A percentile compares a stretch with the other conserved stretches of the same genome.
phyloP scores from a whole-genome alignment of 805 yeast genomes.

The Wickerhamiella siamensis region DNA sequence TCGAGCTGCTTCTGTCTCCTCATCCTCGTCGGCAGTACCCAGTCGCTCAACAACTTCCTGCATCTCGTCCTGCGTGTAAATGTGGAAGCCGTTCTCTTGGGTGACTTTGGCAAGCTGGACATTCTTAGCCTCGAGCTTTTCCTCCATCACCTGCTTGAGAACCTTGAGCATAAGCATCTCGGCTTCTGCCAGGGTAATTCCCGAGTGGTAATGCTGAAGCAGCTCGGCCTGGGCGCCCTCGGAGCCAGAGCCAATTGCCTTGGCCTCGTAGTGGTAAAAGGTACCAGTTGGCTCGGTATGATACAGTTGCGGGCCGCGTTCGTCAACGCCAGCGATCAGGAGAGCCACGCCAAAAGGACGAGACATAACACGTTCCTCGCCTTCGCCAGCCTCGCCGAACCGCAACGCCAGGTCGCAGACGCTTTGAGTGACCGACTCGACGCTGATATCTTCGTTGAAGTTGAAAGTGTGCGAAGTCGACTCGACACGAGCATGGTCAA shows the following conservation, averaged over 20 bases:
- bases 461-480: slow-evolving; percentile 72
- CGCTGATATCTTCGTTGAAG: slow-evolving; percentile 83
- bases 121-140: slow-evolving; percentile 84
- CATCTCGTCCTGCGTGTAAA: slow-evolving; percentile 71
- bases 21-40: slow-evolving; percentile 37
- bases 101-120: slow-evolving; percentile 94
- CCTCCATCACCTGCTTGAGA: slow-evolving; percentile 97
- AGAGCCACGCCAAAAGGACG: slow-evolving; percentile 98
- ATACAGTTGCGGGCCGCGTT: slow-evolving; percentile 85
- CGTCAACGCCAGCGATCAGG: slow-evolving; percentile 89
- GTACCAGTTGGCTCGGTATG: slow-evolving; percentile 99
- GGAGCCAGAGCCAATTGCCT: slow-evolving; percentile 96
- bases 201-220: slow-evolving; percentile 84
- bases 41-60: slow-evolving; percentile 64
- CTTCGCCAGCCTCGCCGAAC: slow-evolving; percentile 85
- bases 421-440: slow-evolving; percentile 87
- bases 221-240: slow-evolving; percentile 98
- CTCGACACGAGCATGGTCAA: slow-evolving; percentile 90
- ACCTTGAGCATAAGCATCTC: slow-evolving; percentile 78
- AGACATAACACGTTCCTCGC: slow-evolving; percentile 89
- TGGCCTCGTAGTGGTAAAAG: slow-evolving; percentile 92
- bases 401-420: slow-evolving; percentile 94
- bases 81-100: slow-evolving; percentile 66
- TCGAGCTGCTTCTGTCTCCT: neutral
- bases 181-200: slow-evolving; percentile 83